phyloP scores from a whole-genome alignment of 164 flowering plant genomes.

The Amborella trichopoda region DNA sequence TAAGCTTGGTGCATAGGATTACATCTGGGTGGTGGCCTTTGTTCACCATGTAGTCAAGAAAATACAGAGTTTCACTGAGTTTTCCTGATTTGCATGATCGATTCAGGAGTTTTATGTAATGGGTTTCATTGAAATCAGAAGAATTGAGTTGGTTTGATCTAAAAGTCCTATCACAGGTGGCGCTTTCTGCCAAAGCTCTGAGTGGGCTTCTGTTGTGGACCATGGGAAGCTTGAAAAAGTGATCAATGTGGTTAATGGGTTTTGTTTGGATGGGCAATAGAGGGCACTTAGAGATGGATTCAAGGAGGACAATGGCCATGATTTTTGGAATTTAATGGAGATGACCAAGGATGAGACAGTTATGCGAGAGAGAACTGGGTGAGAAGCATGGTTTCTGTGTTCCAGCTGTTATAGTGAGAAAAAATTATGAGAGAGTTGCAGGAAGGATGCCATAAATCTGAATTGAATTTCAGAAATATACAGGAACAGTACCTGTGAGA shows the following conservation, averaged over 20 bases:
- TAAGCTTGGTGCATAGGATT: conserved; percentile 70
- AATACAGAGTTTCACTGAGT: conserved; percentile 43
- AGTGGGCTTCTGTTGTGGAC: conserved; percentile 10
- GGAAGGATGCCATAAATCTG: no score
- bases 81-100: conserved; percentile 63
- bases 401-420: no score
- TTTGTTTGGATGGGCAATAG: conserved; percentile 12
- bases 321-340: no score
- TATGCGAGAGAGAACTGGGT: no score
- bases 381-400: no score
- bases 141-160: conserved; percentile 14
- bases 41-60: conserved; percentile 47
- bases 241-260: conserved; percentile 16
- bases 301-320: conserved; percentile 21
- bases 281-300: conserved; percentile 19
- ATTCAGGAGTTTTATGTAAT: conserved; percentile 39
- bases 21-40: conserved; percentile 64
- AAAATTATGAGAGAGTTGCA: no score
- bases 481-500: no score
- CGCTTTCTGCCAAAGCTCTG: conserved; percentile 18
- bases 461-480: no score
- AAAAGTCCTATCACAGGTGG: conserved; percentile 15
- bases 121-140: conserved; percentile 36
- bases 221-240: conserved; percentile 9
- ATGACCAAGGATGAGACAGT: no score